Conservation (phyloP, 345 rosid genomes). For the Crucihimalaya himalaica region DNA sequence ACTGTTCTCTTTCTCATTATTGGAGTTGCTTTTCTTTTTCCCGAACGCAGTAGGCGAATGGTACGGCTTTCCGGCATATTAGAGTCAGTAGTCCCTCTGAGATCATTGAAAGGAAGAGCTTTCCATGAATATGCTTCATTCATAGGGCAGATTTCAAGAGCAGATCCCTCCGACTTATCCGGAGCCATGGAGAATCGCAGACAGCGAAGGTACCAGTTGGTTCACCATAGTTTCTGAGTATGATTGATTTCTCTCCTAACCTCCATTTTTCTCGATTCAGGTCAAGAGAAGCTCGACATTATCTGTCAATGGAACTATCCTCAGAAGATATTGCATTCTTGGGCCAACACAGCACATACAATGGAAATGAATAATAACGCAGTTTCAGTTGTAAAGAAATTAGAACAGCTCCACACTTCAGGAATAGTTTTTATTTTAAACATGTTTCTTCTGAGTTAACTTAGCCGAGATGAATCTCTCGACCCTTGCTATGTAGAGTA, state of each 20-base stretch:
- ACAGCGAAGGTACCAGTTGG: conserved; percentile 48
- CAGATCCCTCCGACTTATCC: conserved; percentile 61
- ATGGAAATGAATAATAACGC: conserved; percentile 31
- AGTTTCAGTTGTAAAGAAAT: conserved; percentile 27
- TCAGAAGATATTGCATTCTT: conserved; percentile 69
- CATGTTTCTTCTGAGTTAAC: neutral
- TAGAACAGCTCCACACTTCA: conserved; percentile 12
- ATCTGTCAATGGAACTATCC: conserved; percentile 64
- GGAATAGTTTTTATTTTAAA: conserved; percentile 14
- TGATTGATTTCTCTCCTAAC: conserved; percentile 15
- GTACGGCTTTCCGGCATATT: conserved; percentile 45
- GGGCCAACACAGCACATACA: conserved; percentile 44
- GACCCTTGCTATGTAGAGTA: neutral
- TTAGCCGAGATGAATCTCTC: neutral
- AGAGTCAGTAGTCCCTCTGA: conserved; percentile 58
- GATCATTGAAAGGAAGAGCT: conserved; percentile 62
- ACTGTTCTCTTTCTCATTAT: neutral
- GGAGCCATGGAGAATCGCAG: conserved; percentile 41
- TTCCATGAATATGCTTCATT: conserved; percentile 75
- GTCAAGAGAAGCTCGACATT: conserved; percentile 62
- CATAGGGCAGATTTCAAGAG: conserved; percentile 64
- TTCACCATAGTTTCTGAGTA: neutral
- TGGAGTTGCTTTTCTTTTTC: neutral
- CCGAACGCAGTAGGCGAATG: conserved; percentile 56
- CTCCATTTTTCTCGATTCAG: conserved; percentile 43